These are phyloP conservation scores for Schizosaccharomyces lindneri DNA, from an alignment of 805 yeast genomes.

Conservation along the genomic window DNA sequence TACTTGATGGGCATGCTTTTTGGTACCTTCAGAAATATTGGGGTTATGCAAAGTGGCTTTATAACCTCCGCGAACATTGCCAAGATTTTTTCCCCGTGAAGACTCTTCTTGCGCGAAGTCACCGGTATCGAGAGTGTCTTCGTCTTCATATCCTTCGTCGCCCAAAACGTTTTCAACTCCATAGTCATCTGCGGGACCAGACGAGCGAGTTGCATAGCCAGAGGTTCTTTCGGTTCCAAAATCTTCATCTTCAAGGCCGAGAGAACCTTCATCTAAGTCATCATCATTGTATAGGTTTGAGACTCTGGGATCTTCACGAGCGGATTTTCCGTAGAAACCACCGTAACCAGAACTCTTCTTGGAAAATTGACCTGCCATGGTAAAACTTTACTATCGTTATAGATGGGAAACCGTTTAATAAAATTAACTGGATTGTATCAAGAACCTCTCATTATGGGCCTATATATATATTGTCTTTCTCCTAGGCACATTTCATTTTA, in stretches of 20 bases:
- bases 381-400: no score
- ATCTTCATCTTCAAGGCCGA: neutral
- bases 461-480: no score
- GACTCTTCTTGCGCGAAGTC: neutral
- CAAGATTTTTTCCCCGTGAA: neutral
- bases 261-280: no score
- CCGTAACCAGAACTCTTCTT: no score
- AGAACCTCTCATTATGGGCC: no score
- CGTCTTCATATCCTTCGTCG: neutral
- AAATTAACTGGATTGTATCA: no score
- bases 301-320: no score
- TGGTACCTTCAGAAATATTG: neutral
- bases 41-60: constrained; percentile 1
- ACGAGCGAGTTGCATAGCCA: neutral
- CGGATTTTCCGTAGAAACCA: no score
- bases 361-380: no score
- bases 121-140: neutral
- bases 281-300: no score
- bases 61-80: neutral
- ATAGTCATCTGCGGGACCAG: neutral
- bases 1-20: neutral
- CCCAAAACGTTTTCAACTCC: neutral
- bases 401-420: no score
- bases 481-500: no score
- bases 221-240: neutral